phyloP scores from a whole-genome alignment of 257 asterid genomes.

The Galeopsis tetrahit region DNA sequence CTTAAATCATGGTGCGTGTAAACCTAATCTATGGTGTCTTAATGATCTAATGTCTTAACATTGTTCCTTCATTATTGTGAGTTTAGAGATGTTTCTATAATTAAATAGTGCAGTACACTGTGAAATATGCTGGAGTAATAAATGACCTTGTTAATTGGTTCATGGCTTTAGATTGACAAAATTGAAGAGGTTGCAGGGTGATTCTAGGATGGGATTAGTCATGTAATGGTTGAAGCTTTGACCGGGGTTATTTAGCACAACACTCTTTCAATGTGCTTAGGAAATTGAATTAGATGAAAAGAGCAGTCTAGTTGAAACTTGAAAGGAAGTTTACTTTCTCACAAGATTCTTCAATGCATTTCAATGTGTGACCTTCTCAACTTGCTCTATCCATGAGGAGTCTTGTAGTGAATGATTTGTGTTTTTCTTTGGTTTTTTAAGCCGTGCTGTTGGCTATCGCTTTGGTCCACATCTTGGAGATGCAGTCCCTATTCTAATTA shows the following conservation, averaged over 20 bases:
- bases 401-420: slow-evolving; percentile 30
- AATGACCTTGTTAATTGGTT: slow-evolving; percentile 9
- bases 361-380: slow-evolving; percentile 16
- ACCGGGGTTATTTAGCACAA: neutral
- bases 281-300: slow-evolving; percentile 29
- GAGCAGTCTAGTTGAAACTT: slow-evolving; percentile 18
- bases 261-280: slow-evolving; percentile 4
- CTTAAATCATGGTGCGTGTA: slow-evolving; percentile 6
- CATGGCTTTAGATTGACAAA: slow-evolving; percentile 29
- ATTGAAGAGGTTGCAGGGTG: neutral
- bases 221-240: slow-evolving; percentile 8
- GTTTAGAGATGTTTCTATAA: neutral
- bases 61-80: neutral
- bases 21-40: slow-evolving; percentile 2
- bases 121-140: slow-evolving; percentile 3
- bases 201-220: slow-evolving; percentile 11
- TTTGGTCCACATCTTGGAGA: slow-evolving; percentile 99
- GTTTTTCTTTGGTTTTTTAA: slow-evolving; percentile 39
- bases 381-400: slow-evolving; percentile 9
- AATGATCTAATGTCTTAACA: slow-evolving; percentile 1
- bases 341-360: neutral
- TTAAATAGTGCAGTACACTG: slow-evolving; percentile 11
- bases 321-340: slow-evolving; percentile 14
- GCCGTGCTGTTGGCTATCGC: slow-evolving; percentile 99
- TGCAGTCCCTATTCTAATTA: slow-evolving; percentile 80